phyloP scores from a whole-genome alignment of 2,329 filamentous ascomycete species.

The Scedosporium boydii region DNA sequence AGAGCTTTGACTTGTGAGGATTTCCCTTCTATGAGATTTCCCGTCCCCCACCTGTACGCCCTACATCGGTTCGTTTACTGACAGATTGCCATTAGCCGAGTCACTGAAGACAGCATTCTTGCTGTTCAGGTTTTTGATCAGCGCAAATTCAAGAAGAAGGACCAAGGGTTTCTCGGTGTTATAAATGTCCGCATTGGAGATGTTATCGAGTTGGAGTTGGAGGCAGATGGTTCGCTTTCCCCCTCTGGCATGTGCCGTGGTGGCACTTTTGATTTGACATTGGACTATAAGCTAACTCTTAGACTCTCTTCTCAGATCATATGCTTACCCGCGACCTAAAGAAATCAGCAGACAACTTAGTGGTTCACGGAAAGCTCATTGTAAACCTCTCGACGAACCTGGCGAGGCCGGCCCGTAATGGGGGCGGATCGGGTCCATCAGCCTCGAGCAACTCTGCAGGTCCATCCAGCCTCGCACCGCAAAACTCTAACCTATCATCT shows the following conservation, averaged over 20 bases:
- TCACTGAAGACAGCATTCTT: constrained; percentile 90
- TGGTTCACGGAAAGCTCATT: constrained; percentile 96
- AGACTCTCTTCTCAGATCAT: constrained; percentile 58
- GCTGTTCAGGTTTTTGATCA: constrained; percentile 99
- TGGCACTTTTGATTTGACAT: constrained; percentile 16
- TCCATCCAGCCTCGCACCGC: not conserved
- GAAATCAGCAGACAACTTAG: constrained; percentile 95
- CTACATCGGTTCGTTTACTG: not conserved
- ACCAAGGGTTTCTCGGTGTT: constrained; percentile 94
- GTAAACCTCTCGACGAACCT: constrained; percentile 93
- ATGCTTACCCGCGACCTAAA: constrained; percentile 97
- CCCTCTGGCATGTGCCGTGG: constrained; percentile 10
- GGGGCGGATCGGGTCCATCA: not conserved
- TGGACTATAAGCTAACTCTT: constrained; percentile 12
- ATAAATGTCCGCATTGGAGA: constrained; percentile 96
- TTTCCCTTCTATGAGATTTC: constrained; percentile 2
- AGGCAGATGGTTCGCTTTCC: constrained; percentile 68
- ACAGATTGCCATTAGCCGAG: constrained; percentile 48
- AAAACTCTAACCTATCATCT: constrained; percentile 2
- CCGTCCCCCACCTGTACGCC: constrained; percentile 7
- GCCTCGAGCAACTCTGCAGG: not conserved
- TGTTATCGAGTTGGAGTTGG: constrained; percentile 81
- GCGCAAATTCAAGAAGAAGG: constrained; percentile 99
- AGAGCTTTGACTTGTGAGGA: constrained; percentile 92
- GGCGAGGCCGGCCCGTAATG: constrained; percentile 49